phyloP scores from a whole-genome alignment of 768 basidiomycete genomes.

The Mrakia frigida region DNA sequence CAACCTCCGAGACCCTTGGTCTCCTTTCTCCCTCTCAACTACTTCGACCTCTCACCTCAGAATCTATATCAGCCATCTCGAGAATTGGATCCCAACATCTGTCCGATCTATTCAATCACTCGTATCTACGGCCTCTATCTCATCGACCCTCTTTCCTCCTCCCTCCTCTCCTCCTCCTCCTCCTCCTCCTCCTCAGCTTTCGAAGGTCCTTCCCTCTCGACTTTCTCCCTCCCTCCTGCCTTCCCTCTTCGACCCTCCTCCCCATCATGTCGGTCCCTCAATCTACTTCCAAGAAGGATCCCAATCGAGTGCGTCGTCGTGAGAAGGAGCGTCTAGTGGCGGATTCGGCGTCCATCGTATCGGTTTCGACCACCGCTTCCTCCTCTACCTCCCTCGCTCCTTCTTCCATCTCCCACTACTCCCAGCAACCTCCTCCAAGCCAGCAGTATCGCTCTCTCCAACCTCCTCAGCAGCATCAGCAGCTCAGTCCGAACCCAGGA shows the following conservation, averaged over 20 bases:
- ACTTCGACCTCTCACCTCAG: too few species aligned
- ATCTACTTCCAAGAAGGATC: conserved; percentile 14
- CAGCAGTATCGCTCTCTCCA: not conserved
- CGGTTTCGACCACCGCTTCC: not conserved
- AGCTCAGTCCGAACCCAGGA: not conserved
- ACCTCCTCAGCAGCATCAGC: conserved; percentile 5
- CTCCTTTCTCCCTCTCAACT: too few species aligned
- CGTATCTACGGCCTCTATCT: too few species aligned
- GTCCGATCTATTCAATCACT: too few species aligned
- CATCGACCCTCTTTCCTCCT: not conserved
- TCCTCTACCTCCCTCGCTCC: not conserved
- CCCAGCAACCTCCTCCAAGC: not conserved
- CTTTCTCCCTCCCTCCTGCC: too few species aligned
- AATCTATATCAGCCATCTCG: too few species aligned
- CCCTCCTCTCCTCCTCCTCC: not conserved
- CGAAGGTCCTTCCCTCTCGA: too few species aligned
- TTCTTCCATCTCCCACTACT: not conserved
- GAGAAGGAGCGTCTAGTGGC: conserved; percentile 7
- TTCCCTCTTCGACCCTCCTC: not conserved
- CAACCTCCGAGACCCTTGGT: too few species aligned
- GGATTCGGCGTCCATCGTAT: not conserved
- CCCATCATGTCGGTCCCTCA: conserved; percentile 21
- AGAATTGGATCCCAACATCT: too few species aligned
- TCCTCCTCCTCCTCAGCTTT: too few species aligned
- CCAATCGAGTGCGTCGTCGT: not conserved